Conservation (phyloP, 257 asterid species). For the Nicotiana paniculata region DNA sequence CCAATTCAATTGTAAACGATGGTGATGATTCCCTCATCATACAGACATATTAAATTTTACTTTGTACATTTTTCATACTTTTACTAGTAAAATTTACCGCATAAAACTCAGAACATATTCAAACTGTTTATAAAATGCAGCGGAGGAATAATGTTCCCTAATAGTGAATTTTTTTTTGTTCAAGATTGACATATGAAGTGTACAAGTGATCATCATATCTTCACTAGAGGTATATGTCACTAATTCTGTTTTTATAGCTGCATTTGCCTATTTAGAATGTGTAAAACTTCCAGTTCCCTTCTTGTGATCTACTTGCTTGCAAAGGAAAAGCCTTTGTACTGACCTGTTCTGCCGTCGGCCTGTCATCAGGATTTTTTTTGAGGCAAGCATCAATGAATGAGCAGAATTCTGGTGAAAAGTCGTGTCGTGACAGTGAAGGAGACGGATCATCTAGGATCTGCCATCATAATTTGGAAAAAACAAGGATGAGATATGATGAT, state of each 20-base stretch:
- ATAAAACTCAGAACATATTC: not conserved
- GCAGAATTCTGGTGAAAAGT: slow-evolving; percentile 79
- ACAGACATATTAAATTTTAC: not conserved
- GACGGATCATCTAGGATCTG: slow-evolving; percentile 97
- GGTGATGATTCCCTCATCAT: not conserved
- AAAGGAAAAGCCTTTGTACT: slow-evolving; percentile 10
- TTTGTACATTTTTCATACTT: not conserved
- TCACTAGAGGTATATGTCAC: not conserved
- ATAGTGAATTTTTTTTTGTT: not conserved
- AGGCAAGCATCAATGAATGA: slow-evolving; percentile 88
- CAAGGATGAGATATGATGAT: slow-evolving; percentile 11
- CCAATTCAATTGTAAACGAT: not conserved
- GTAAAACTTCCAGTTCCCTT: not conserved
- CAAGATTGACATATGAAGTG: not conserved
- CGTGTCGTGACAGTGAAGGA: slow-evolving; percentile 63
- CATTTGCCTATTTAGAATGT: not conserved
- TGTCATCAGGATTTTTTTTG: slow-evolving; percentile 63
- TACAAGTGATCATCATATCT: not conserved
- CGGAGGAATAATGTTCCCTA: not conserved
- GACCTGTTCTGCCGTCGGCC: slow-evolving; percentile 98
- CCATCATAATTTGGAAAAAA: not conserved
- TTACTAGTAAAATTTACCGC: not conserved
- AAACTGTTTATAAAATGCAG: not conserved
- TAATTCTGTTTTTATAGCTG: not conserved
- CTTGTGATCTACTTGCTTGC: not conserved